Evolutionary conservation across 768 basidiomycete genomes (phyloP).

Genomic region (Botryobasidium botryosum): DNA sequence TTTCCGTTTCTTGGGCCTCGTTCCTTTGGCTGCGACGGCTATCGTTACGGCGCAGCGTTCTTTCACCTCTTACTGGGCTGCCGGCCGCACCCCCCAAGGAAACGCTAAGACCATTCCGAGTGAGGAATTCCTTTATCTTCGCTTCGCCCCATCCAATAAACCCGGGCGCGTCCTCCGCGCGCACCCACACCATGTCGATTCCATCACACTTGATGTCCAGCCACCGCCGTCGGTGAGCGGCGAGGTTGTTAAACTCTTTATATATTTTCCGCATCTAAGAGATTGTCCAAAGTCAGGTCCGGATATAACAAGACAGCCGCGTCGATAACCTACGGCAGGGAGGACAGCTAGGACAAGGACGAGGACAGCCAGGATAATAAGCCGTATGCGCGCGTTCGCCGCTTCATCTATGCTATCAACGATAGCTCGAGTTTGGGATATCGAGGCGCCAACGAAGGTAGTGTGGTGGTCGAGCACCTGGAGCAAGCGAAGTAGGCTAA

Average conservation of each 20-base stretch:
- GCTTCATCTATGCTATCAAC: conserved; percentile 23
- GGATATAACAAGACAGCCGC: too few relatives aligned
- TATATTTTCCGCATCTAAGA: too few relatives aligned
- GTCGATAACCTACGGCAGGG: conserved; percentile 39
- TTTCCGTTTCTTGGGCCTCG: too few relatives aligned
- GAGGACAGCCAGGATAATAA: conserved; percentile 53
- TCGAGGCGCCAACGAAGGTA: too few relatives aligned
- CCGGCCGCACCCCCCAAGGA: conserved; percentile 3
- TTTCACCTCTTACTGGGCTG: too few relatives aligned
- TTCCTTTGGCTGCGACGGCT: too few relatives aligned
- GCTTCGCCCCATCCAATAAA: conserved; percentile 61
- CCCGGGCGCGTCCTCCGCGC: conserved; percentile 42
- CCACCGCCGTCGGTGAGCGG: conserved; percentile 42
- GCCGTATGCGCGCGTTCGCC: conserved; percentile 35
- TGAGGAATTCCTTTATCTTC: conserved; percentile 47
- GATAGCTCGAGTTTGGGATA: conserved; percentile 23
- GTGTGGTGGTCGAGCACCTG: too few relatives aligned
- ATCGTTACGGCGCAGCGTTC: too few relatives aligned
- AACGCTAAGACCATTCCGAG: conserved; percentile 41
- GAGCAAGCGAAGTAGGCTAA: conserved; percentile 60
- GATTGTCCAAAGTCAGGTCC: too few relatives aligned
- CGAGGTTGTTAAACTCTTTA: conserved; percentile 40
- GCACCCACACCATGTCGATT: conserved; percentile 62
- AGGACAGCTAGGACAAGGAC: conserved; percentile 42
- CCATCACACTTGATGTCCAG: conserved; percentile 43